Base-by-base conservation (phyloP, 2,329 filamentous ascomycete species). In the Alternaria conjuncta region DNA sequence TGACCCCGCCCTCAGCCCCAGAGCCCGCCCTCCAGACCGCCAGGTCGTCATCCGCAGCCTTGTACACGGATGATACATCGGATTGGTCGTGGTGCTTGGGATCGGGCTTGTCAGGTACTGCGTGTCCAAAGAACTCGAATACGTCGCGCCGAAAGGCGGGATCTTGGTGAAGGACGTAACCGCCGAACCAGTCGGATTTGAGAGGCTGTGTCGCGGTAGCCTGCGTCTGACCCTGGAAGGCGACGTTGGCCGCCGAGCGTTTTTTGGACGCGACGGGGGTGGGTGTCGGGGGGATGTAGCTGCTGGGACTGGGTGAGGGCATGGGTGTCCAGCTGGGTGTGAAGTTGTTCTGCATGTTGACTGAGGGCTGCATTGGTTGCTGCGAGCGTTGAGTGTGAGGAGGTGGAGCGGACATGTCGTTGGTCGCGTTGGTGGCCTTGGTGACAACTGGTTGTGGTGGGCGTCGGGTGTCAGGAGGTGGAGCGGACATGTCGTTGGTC, bases 11-110 rank as follows among this genome's bases (percentile, higher is more conserved):
- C 3, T 12, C 30, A 11, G 15, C 20, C 4, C 36, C 28, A 6
- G 36, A 0, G 11, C 45, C 60, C 46, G 45, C 12, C 30, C 23
- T 68, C 62, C 63, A 72, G 4, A 56, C 61, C 13, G 41, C 13
- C 4, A 70, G 7, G 25, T 70, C 70, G 28, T 71, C 64, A 12
- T 65, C 59, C 4, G 54, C 47, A 10, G 65, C 59, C 4, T 55
- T 54, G 49, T 71, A 73, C 1, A 50, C 59, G 1, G 57, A 13
- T 2, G 56, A 30, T 13, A 55, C 51, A 21, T 55, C 36, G 1
- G 9, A 21, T 11, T 51, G 13, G 9, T 51, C 10, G 21, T 3
- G 94, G 94, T 46, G 94, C 90, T 53, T 86, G 97, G 30, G 94
- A 97, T 20, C 32, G 12, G 55, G 28, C 32, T 54, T 11, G 8